These are phyloP conservation scores for Chalciporus piperatoides DNA, from an alignment of 1,284 basidiomycete genomes.

Conservation along the genomic window DNA sequence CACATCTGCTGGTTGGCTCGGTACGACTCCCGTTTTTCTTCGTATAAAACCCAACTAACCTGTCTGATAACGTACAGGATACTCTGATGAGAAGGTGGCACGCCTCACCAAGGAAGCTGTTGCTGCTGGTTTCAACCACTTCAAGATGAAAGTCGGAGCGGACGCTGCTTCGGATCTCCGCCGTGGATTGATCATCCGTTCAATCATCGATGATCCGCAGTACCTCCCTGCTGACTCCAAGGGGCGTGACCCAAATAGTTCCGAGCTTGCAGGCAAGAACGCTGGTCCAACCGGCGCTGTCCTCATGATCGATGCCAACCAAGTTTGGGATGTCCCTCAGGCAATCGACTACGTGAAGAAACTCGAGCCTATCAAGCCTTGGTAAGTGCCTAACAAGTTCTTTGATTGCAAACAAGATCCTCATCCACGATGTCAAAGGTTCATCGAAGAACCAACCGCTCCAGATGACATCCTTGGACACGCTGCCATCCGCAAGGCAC, in stretches of 20 bases:
- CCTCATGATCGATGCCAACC: constrained; percentile 96
- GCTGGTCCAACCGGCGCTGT: constrained; percentile 92
- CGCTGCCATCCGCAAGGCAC: constrained; percentile 73
- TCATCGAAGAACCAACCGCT: constrained; percentile 94
- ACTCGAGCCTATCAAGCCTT: constrained; percentile 83
- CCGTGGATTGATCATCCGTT: constrained; percentile 83
- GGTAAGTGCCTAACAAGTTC: constrained; percentile 44
- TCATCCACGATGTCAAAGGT: constrained; percentile 47
- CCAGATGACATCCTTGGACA: constrained; percentile 89
- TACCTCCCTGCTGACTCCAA: constrained; percentile 55
- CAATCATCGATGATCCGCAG: constrained; percentile 89
- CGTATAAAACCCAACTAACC: constrained; percentile 4
- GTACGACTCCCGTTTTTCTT: constrained; percentile 28
- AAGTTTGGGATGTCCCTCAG: constrained; percentile 93
- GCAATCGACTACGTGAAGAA: constrained; percentile 89
- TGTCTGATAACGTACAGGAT: constrained; percentile 34
- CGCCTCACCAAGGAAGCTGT: constrained; percentile 85
- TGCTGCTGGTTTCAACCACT: constrained; percentile 86
- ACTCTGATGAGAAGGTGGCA: constrained; percentile 88
- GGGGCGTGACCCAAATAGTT: constrained; percentile 62
- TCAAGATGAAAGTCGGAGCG: constrained; percentile 97
- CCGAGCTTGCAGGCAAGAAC: constrained; percentile 78
- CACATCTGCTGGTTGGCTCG: constrained; percentile 91
- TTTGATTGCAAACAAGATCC: not conserved
- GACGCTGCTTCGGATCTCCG: constrained; percentile 80